Conservation (phyloP, 495 filamentous ascomycete genomes). For the Hypoxylon subgilvum region DNA sequence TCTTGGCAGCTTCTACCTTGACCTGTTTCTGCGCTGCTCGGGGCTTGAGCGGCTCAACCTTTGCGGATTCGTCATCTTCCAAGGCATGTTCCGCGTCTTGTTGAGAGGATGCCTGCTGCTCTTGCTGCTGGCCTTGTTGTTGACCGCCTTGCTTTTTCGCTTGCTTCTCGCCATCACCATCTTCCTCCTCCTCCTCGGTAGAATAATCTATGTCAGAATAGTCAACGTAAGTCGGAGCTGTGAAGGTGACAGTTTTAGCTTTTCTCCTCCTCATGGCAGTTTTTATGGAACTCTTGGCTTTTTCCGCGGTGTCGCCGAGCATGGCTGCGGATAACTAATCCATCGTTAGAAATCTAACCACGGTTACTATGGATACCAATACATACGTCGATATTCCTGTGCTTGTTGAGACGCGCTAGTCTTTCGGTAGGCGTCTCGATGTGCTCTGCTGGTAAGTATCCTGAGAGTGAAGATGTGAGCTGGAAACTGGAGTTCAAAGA, state of each 20-base stretch:
- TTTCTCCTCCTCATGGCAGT: constrained; percentile 88
- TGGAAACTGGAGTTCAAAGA: neutral
- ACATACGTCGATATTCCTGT: constrained; percentile 94
- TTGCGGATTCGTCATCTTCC: constrained; percentile 55
- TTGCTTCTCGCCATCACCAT: constrained; percentile 61
- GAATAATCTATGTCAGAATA: constrained; percentile 91
- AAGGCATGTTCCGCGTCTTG: constrained; percentile 40
- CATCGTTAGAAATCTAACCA: constrained; percentile 15
- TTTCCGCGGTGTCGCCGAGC: constrained; percentile 89
- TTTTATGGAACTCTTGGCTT: constrained; percentile 85
- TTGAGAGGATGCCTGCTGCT: constrained; percentile 38
- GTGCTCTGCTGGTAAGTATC: constrained; percentile 95
- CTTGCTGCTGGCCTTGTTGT: constrained; percentile 44
- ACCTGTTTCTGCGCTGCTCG: constrained; percentile 50
- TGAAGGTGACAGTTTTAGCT: constrained; percentile 86
- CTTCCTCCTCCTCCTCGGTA: constrained; percentile 86
- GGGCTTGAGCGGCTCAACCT: constrained; percentile 56
- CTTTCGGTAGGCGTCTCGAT: constrained; percentile 98
- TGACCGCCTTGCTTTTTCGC: constrained; percentile 45
- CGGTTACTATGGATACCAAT: neutral
- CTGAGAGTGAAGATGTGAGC: constrained; percentile 53
- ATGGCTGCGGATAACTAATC: constrained; percentile 84
- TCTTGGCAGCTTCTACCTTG: constrained; percentile 46
- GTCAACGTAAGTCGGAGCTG: constrained; percentile 85
- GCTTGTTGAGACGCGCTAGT: constrained; percentile 92